phyloP scores from a whole-genome alignment of 441 rosid species.

The Aleurites moluccanus region DNA sequence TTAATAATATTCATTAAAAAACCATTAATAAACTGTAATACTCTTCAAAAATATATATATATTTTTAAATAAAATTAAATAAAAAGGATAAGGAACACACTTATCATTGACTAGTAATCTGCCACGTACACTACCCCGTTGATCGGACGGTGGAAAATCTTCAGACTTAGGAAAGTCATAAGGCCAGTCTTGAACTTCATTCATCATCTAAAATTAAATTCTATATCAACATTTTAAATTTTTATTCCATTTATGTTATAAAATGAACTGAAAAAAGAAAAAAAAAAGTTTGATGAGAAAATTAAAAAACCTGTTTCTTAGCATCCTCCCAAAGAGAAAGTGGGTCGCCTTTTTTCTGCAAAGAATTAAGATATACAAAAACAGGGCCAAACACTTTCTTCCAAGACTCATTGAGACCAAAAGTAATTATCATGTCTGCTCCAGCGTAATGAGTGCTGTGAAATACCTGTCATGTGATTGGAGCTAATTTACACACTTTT shows the following conservation, averaged over 20 bases:
- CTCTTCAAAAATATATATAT: too few relatives aligned
- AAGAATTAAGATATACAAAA: slow-evolving; percentile 59
- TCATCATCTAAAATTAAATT: slow-evolving; percentile 37
- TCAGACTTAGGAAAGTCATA: slow-evolving; percentile 61
- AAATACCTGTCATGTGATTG: slow-evolving; percentile 49
- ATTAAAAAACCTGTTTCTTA: slow-evolving; percentile 54
- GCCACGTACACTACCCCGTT: slow-evolving; percentile 65
- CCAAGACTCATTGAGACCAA: slow-evolving; percentile 70
- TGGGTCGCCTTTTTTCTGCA: slow-evolving; percentile 37
- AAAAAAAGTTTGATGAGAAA: too few relatives aligned
- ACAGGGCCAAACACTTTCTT: slow-evolving; percentile 91
- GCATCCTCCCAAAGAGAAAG: slow-evolving; percentile 79
- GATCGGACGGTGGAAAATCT: slow-evolving; percentile 50
- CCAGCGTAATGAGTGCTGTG: slow-evolving; percentile 83
- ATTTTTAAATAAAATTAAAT: too few relatives aligned
- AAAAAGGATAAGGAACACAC: slow-evolving; percentile 35
- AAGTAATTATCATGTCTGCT: slow-evolving; percentile 59
- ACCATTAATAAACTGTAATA: too few relatives aligned
- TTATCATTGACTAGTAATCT: slow-evolving; percentile 59
- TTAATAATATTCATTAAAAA: too few relatives aligned
- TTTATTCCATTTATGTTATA: not conserved
- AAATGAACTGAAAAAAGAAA: not conserved
- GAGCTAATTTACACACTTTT: not conserved
- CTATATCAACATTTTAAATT: not conserved
- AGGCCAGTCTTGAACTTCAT: slow-evolving; percentile 76